These are phyloP conservation scores for Phaeosphaeriaceae sp. DNA, from an alignment of 2,329 filamentous ascomycete genomes.

Conservation along the genomic window DNA sequence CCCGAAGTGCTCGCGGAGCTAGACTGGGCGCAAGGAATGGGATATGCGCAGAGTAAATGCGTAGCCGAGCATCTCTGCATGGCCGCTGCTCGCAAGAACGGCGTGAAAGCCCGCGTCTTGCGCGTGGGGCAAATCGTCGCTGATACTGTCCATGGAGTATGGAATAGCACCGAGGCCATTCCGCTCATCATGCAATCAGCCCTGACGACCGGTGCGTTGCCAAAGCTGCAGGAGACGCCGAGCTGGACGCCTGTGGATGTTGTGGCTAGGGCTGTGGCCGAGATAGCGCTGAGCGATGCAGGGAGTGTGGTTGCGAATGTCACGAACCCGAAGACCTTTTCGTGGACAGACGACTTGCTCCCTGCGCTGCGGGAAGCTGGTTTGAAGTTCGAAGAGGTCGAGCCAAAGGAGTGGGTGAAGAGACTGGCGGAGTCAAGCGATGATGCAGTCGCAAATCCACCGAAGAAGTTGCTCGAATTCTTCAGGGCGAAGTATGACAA, in stretches of 20 bases:
- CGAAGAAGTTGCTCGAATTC: constrained; percentile 62
- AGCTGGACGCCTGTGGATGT: constrained; percentile 44
- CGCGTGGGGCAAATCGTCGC: constrained; percentile 57
- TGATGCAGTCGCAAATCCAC: constrained; percentile 59
- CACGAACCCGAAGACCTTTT: constrained; percentile 58
- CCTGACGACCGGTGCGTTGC: constrained; percentile 55
- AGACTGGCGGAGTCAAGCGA: constrained; percentile 53
- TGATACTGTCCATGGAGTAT: constrained; percentile 55
- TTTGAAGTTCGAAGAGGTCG: constrained; percentile 31
- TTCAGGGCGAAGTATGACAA: constrained; percentile 60
- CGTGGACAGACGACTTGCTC: constrained; percentile 62
- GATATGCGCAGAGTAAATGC: constrained; percentile 59
- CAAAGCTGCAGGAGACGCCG: constrained; percentile 50
- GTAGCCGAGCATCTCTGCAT: constrained; percentile 55
- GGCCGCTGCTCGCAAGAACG: constrained; percentile 19
- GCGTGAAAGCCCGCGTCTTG: constrained; percentile 33
- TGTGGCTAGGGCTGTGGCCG: constrained; percentile 29
- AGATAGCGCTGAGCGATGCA: constrained; percentile 30
- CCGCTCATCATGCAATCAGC: constrained; percentile 59
- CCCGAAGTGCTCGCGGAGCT: constrained; percentile 41
- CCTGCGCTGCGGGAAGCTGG: constrained; percentile 57
- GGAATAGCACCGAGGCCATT: constrained; percentile 60
- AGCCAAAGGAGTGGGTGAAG: constrained; percentile 32
- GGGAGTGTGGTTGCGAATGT: constrained; percentile 58
- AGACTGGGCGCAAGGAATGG: constrained; percentile 56